Percentiles rank a stretch among this genome's conserved stretches.
Evolutionary conservation across 1,139 yeast genomes (phyloP).

Genomic region (Yamadazyma epiphylla): DNA sequence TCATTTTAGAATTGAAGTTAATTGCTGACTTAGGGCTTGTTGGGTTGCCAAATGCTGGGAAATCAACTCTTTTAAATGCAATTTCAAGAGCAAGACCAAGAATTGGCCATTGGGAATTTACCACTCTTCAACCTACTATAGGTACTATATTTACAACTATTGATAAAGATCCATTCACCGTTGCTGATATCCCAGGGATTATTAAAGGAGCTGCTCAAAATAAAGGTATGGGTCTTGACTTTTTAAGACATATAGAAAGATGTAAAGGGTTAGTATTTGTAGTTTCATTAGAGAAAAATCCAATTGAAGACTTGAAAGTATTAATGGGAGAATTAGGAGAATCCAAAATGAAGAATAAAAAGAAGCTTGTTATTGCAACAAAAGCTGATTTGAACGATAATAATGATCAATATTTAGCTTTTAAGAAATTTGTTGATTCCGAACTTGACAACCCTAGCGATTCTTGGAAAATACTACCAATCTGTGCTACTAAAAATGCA

Average conservation of each 20-base stretch:
- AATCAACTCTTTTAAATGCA: constrained; percentile 83
- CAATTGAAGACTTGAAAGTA: constrained; percentile 57
- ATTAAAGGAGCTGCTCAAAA: constrained; percentile 82
- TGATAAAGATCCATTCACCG: constrained; percentile 76
- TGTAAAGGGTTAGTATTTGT: constrained; percentile 89
- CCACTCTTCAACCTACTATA: constrained; percentile 86
- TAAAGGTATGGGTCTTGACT: constrained; percentile 91
- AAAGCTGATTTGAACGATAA: constrained; percentile 76
- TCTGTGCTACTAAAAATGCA: constrained; percentile 72
- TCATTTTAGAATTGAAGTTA: constrained; percentile 77
- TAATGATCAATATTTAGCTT: constrained; percentile 36
- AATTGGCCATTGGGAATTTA: constrained; percentile 96
- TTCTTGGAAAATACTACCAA: constrained; percentile 74
- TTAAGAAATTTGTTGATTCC: constrained; percentile 40
- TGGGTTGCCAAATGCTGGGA: constrained; percentile 96
- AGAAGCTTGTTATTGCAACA: constrained; percentile 76
- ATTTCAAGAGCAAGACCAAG: constrained; percentile 87
- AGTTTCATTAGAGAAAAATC: constrained; percentile 67
- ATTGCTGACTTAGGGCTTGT: constrained; percentile 92
- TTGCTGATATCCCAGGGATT: constrained; percentile 96
- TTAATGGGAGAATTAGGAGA: constrained; percentile 70
- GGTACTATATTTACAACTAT: constrained; percentile 77
- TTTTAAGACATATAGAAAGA: constrained; percentile 86
- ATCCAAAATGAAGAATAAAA: constrained; percentile 54
- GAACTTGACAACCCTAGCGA: constrained; percentile 13